Evolutionary conservation across 225 moss, liverwort and hornwort species (phyloP).

Genomic region (Neckera pumila): DNA sequence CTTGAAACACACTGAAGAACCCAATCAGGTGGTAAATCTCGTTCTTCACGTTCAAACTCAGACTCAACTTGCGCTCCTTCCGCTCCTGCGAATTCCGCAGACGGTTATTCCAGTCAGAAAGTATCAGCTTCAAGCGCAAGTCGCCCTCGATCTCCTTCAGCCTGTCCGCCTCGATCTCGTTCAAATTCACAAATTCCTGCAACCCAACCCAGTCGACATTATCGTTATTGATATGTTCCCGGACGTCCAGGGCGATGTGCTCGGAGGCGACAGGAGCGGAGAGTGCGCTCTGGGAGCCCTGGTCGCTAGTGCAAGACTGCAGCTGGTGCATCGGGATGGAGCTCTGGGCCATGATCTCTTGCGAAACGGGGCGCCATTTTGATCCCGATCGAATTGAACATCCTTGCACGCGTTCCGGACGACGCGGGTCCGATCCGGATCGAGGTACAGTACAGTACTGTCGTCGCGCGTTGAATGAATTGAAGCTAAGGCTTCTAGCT

Average conservation of each 20-base stretch:
- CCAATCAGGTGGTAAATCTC: slow-evolving; percentile 12
- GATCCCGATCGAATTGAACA: neutral
- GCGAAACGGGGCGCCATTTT: neutral
- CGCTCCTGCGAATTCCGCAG: slow-evolving; percentile 7
- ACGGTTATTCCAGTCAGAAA: slow-evolving; percentile 4
- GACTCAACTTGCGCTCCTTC: neutral
- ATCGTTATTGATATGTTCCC: neutral
- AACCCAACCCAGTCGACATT: no score
- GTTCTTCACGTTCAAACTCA: slow-evolving; percentile 17
- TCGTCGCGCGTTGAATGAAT: neutral
- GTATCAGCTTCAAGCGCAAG: neutral
- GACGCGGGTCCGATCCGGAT: neutral
- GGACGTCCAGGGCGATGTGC: neutral
- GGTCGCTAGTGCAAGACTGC: neutral
- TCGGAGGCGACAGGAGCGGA: neutral
- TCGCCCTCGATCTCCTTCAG: neutral
- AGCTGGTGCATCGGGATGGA: neutral
- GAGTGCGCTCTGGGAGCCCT: neutral
- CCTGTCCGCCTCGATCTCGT: slow-evolving; percentile 8
- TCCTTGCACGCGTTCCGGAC: neutral
- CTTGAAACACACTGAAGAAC: slow-evolving; percentile 20
- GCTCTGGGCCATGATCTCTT: neutral
- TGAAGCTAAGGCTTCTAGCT: neutral
- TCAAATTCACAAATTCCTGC: neutral
- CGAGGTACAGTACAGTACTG: no score